Conservation (phyloP, 768 basidiomycete species). For the Psilocybe tampanensis region DNA sequence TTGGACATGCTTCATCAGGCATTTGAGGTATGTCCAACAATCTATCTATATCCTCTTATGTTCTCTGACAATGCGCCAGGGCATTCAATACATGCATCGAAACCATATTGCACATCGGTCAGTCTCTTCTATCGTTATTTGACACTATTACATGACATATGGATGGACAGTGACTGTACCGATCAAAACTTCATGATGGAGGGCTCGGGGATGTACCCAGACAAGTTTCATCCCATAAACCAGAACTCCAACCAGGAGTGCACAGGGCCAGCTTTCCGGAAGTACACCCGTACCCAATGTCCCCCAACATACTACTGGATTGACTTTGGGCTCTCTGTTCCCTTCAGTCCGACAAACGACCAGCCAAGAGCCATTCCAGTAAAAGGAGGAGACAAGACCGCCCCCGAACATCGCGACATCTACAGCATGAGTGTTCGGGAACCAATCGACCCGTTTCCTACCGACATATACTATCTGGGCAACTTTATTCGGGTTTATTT, state of each 20-base stretch:
- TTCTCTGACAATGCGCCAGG: slow-evolving; percentile 18
- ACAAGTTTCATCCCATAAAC: slow-evolving; percentile 25
- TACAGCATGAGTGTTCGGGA: neutral
- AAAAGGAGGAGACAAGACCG: slow-evolving; percentile 42
- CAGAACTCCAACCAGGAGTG: slow-evolving; percentile 20
- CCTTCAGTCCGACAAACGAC: slow-evolving; percentile 24
- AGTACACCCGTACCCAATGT: slow-evolving; percentile 25
- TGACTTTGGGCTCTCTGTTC: slow-evolving; percentile 38
- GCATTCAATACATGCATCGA: slow-evolving; percentile 35
- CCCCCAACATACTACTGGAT: slow-evolving; percentile 38
- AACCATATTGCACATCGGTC: slow-evolving; percentile 38
- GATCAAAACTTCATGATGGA: slow-evolving; percentile 40
- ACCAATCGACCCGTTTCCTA: slow-evolving; percentile 40
- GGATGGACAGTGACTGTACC: slow-evolving; percentile 10
- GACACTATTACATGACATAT: neutral
- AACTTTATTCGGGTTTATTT: slow-evolving; percentile 36
- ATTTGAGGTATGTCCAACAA: slow-evolving; percentile 28
- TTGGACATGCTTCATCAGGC: slow-evolving; percentile 34
- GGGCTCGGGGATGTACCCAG: slow-evolving; percentile 24
- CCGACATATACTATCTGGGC: slow-evolving; percentile 46
- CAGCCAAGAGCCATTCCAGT: slow-evolving; percentile 29
- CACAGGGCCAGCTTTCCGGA: slow-evolving; percentile 13
- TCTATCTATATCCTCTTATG: no score
- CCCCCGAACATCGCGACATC: slow-evolving; percentile 31
- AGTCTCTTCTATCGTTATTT: no score